These are phyloP conservation scores for Myriosclerotinia curreyana DNA, from an alignment of 2,329 filamentous ascomycete genomes.

Conservation along the genomic window DNA sequence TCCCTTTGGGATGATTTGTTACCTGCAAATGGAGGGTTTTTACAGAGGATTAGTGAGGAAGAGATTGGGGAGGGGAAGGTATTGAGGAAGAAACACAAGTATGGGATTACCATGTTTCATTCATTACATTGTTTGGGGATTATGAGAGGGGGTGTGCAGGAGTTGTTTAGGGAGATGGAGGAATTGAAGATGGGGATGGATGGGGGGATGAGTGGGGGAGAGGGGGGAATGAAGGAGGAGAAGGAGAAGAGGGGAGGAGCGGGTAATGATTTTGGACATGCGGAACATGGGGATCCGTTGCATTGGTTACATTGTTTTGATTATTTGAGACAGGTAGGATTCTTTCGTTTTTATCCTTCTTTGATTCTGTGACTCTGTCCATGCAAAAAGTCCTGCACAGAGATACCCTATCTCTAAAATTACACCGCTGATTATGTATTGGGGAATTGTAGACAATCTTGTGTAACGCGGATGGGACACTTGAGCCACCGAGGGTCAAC, in stretches of 20 bases:
- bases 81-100: background rate
- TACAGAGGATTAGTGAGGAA: background rate
- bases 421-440: background rate
- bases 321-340: conserved; percentile 23
- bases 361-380: background rate
- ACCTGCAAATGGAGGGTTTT: conserved; percentile 6
- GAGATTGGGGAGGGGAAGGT: background rate
- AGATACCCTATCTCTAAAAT: too few relatives aligned
- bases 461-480: conserved; percentile 16
- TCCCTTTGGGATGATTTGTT: conserved; percentile 7
- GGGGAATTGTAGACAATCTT: conserved; percentile 4
- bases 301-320: conserved; percentile 24
- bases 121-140: conserved; percentile 17
- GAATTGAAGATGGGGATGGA: background rate
- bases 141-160: conserved; percentile 16
- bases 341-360: background rate
- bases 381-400: too few relatives aligned
- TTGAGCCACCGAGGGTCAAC: conserved; percentile 16
- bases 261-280: conserved; percentile 9
- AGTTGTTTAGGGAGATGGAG: conserved; percentile 16
- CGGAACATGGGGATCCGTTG: conserved; percentile 12
- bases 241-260: background rate
- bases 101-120: conserved; percentile 20
- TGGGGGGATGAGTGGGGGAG: background rate
- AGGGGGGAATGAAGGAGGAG: background rate